phyloP scores from a whole-genome alignment of 2,329 filamentous ascomycete species.

The Fusarium sarcochroum region DNA sequence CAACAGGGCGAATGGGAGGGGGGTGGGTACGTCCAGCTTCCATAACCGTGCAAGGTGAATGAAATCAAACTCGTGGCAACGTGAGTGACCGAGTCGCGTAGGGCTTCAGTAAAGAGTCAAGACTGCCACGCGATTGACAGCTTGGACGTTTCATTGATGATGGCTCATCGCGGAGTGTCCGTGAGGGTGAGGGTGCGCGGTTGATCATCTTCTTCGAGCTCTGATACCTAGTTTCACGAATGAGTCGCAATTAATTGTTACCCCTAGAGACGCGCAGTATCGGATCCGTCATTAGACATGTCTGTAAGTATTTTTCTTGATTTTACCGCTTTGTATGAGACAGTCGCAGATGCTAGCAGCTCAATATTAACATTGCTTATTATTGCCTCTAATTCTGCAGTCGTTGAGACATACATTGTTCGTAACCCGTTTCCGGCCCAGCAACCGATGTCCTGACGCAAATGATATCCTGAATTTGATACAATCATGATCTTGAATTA shows the following conservation, averaged over 20 bases:
- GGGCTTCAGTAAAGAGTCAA: constrained; percentile 9
- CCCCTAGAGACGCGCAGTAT: constrained; percentile 1
- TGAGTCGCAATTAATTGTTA: constrained; percentile 18
- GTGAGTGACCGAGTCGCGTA: constrained; percentile 33
- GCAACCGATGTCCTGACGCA: constrained; percentile 14
- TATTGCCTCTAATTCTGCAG: constrained; percentile 6
- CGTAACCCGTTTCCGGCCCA: constrained; percentile 11
- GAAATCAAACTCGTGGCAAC: constrained; percentile 5
- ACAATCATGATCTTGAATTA: background rate
- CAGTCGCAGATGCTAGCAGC: constrained; percentile 24
- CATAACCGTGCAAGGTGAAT: constrained; percentile 4
- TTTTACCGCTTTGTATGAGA: constrained; percentile 1
- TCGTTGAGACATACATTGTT: constrained; percentile 8
- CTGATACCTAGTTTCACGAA: constrained; percentile 16
- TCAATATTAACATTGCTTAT: background rate
- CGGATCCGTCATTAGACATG: constrained; percentile 12
- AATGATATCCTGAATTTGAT: constrained; percentile 14
- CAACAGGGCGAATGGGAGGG: constrained; percentile 16
- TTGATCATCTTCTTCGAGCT: constrained; percentile 1
- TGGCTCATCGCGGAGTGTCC: constrained; percentile 26
- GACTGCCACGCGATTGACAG: constrained; percentile 42
- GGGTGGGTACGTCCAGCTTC: constrained; percentile 13
- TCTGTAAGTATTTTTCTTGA: constrained; percentile 5
- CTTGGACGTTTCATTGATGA: constrained; percentile 30
- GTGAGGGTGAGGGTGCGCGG: constrained; percentile 11